These are phyloP conservation scores for Cnidoscolus chayamansa DNA, from an alignment of 441 rosid genomes.

Conservation along the genomic window DNA sequence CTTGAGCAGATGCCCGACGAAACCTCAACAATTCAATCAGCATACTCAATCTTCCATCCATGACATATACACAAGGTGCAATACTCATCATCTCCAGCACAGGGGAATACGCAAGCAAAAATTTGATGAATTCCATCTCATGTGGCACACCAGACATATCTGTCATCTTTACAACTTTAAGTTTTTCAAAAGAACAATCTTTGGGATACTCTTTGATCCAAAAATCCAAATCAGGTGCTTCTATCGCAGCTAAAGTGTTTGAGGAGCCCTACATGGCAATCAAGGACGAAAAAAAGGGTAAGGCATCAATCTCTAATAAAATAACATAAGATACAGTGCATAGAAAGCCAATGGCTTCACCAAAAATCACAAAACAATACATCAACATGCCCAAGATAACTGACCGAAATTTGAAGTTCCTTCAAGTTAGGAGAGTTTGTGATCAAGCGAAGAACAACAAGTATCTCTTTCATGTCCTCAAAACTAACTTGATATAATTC, in stretches of 20 bases:
- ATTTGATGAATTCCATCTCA: conserved; percentile 75
- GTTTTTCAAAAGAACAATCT: conserved; percentile 50
- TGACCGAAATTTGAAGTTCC: conserved; percentile 76
- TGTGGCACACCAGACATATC: conserved; percentile 64
- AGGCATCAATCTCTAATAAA: not conserved
- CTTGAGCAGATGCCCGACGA: conserved; percentile 67
- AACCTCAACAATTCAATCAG: conserved; percentile 63
- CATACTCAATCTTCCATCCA: conserved; percentile 55
- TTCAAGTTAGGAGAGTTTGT: conserved; percentile 73
- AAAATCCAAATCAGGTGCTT: conserved; percentile 54
- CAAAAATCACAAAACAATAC: conserved; percentile 16
- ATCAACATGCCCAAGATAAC: conserved; percentile 20
- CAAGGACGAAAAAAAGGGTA: conserved; percentile 1
- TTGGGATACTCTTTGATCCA: conserved; percentile 50
- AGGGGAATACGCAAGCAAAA: conserved; percentile 67
- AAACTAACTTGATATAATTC: conserved; percentile 86
- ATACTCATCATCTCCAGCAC: conserved; percentile 56
- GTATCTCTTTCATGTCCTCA: conserved; percentile 79
- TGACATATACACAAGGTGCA: conserved; percentile 46
- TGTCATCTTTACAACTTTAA: conserved; percentile 59
- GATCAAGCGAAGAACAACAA: conserved; percentile 77
- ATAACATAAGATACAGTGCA: not conserved
- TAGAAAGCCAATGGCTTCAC: not conserved
- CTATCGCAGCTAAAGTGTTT: conserved; percentile 42
- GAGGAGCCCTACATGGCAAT: conserved; percentile 53